These are phyloP conservation scores for Ceratobasidium sp. DNA, from an alignment of 1,284 basidiomycete species.

Conservation along the genomic window DNA sequence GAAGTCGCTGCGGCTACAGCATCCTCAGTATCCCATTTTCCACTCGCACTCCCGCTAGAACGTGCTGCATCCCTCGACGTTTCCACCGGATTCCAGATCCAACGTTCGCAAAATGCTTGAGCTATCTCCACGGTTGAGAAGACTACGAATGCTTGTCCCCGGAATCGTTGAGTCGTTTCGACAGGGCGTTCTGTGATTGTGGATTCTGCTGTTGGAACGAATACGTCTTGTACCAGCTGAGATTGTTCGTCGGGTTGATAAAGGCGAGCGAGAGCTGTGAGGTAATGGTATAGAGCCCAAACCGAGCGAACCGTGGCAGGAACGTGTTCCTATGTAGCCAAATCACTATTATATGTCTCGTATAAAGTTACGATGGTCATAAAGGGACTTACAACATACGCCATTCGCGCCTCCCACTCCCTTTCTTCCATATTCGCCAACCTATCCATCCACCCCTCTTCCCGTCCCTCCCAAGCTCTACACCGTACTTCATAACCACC, in stretches of 20 bases:
- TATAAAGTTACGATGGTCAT: constrained; percentile 11
- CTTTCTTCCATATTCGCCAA: constrained; percentile 59
- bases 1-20: constrained; percentile 63
- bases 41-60: constrained; percentile 27
- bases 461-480: constrained; percentile 60
- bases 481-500: constrained; percentile 73
- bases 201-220: no score
- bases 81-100: constrained; percentile 69
- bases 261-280: no score
- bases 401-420: constrained; percentile 72
- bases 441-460: constrained; percentile 51
- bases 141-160: constrained; percentile 58
- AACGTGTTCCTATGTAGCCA: constrained; percentile 72
- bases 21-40: constrained; percentile 29
- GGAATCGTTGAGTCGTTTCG: no score
- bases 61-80: neutral
- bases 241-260: no score
- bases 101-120: constrained; percentile 63
- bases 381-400: constrained; percentile 71
- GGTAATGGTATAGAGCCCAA: no score
- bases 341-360: neutral
- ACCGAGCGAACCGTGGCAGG: constrained; percentile 66
- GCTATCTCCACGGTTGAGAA: constrained; percentile 62
- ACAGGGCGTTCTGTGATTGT: no score
- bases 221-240: no score